Percentiles rank a stretch among this genome's conserved stretches.
These are phyloP conservation scores for Pythium rishiriense DNA, from an alignment of 352 stramenopile species.

Conservation along the genomic window DNA sequence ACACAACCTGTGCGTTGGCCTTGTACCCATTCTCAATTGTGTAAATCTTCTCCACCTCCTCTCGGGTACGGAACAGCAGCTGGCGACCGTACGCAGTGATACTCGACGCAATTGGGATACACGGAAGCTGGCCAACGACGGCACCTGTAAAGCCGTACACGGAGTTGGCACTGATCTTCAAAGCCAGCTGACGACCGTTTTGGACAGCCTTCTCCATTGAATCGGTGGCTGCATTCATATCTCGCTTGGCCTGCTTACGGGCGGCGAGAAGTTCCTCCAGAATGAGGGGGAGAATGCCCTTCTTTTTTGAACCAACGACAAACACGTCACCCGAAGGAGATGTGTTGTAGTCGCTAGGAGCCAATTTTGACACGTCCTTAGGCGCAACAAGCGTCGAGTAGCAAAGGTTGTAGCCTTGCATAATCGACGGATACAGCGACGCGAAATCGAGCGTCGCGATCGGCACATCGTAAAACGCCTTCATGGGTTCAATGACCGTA, in stretches of 20 bases:
- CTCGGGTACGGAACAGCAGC: conserved; percentile 96
- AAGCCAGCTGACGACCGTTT: conserved; percentile 96
- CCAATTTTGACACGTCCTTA: conserved; percentile 59
- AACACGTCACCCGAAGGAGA: conserved; percentile 97
- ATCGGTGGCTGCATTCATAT: conserved; percentile 99
- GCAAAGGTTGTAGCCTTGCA: conserved; percentile 99
- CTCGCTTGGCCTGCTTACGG: conserved; percentile 98
- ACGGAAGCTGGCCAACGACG: conserved; percentile 97
- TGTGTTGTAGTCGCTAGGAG: conserved; percentile 85
- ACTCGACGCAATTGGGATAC: conserved; percentile 97
- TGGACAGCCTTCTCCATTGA: conserved; percentile 99
- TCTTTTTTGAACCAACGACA: conserved; percentile 93
- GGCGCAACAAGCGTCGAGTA: conserved; percentile 98
- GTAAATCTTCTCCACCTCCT: conserved; percentile 96
- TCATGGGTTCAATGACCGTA: conserved; percentile 99
- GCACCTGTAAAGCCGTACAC: conserved; percentile 99
- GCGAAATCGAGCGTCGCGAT: conserved; percentile 99
- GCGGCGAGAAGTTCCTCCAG: conserved; percentile 97
- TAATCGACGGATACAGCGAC: conserved; percentile 99
- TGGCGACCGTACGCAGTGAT: conserved; percentile 98
- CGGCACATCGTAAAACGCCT: conserved; percentile 98
- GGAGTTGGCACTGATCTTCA: conserved; percentile 99
- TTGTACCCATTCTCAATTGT: conserved; percentile 93
- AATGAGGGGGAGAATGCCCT: conserved; percentile 99
- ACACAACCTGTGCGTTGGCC: conserved; percentile 96